Evolutionary conservation across 2,329 filamentous ascomycete species (phyloP).

Genomic region (Sclerotinia glacialis): DNA sequence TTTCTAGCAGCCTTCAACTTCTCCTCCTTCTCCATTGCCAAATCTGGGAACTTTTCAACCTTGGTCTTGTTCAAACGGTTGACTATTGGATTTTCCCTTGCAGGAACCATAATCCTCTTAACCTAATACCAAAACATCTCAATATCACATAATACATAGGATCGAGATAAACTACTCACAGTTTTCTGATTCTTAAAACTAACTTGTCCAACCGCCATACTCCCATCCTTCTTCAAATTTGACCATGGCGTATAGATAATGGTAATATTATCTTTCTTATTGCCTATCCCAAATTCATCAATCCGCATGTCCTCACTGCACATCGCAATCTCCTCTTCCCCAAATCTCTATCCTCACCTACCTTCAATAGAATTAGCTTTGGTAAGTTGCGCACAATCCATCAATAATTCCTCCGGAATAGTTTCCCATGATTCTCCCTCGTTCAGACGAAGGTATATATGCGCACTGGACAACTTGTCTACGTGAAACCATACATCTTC

Average conservation of each 20-base stretch:
- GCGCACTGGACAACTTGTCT: conserved; percentile 93
- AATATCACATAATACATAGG: not conserved
- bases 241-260: conserved; percentile 98
- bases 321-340: too few relatives aligned
- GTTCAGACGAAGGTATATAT: conserved; percentile 86
- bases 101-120: conserved; percentile 73
- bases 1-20: conserved; percentile 68
- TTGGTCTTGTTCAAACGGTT: conserved; percentile 99
- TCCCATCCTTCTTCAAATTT: conserved; percentile 91
- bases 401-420: conserved; percentile 71
- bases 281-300: conserved; percentile 54
- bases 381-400: conserved; percentile 92
- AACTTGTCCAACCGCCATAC: conserved; percentile 93
- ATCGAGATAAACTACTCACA: conserved; percentile 39
- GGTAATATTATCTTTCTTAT: conserved; percentile 98
- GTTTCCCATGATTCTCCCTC: conserved; percentile 80
- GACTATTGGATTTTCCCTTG: conserved; percentile 84
- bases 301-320: conserved; percentile 21
- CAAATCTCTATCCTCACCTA: conserved; percentile 42
- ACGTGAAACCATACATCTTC: conserved; percentile 99
- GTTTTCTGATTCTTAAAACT: conserved; percentile 86
- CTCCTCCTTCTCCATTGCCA: conserved; percentile 78
- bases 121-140: conserved; percentile 50
- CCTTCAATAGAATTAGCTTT: conserved; percentile 98
- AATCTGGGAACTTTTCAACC: conserved; percentile 80